Conservation (phyloP, 1,284 basidiomycete species). For the Inonotus obliquus region DNA sequence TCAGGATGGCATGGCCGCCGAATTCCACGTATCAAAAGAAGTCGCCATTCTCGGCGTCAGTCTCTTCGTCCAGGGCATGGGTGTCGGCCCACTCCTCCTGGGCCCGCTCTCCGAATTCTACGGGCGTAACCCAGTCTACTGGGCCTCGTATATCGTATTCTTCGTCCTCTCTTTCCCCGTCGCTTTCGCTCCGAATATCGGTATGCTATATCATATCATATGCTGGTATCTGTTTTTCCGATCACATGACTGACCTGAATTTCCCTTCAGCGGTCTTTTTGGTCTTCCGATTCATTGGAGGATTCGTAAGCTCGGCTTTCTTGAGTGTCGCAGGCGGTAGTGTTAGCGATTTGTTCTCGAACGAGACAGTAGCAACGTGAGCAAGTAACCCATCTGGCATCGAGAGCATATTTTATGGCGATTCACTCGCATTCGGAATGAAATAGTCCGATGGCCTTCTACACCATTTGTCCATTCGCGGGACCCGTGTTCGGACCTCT, state of each 20-base stretch:
- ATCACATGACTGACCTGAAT: conserved; percentile 19
- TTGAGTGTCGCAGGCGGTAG: conserved; percentile 78
- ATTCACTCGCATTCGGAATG: conserved; percentile 5
- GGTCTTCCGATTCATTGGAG: conserved; percentile 68
- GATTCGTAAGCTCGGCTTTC: conserved; percentile 70
- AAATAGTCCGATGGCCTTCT: conserved; percentile 71
- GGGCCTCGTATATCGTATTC: conserved; percentile 44
- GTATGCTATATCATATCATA: conserved; percentile 34
- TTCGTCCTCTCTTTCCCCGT: conserved; percentile 59
- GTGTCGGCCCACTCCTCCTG: conserved; percentile 41
- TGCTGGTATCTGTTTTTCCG: conserved; percentile 38
- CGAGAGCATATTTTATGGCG: no score
- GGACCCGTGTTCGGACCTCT: conserved; percentile 70
- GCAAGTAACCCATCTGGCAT: neutral
- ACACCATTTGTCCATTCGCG: conserved; percentile 66
- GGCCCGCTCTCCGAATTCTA: conserved; percentile 47
- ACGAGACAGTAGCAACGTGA: conserved; percentile 61
- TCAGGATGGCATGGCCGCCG: conserved; percentile 52
- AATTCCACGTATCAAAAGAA: conserved; percentile 57
- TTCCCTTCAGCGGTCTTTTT: conserved; percentile 47
- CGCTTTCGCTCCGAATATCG: conserved; percentile 58
- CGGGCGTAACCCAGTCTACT: conserved; percentile 49
- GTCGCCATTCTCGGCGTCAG: conserved; percentile 69
- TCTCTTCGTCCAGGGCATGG: conserved; percentile 62
- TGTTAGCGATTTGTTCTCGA: conserved; percentile 69